Base-by-base conservation (phyloP, 306 rosid species). In the Biancaea sappan region DNA sequence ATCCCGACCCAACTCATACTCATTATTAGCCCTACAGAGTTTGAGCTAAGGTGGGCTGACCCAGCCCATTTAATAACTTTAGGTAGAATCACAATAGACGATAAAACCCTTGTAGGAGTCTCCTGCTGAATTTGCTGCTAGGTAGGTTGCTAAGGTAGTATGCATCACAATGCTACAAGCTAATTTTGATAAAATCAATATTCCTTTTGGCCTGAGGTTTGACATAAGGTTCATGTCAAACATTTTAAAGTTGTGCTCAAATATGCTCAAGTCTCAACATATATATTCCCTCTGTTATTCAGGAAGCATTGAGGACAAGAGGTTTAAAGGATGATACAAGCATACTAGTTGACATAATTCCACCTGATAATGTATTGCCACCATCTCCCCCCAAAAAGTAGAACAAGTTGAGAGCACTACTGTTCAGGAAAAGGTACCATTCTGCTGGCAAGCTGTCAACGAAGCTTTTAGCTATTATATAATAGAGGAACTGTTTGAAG, bases 71-170 rank as follows among this genome's bases (percentile, higher is more conserved):
- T n/a, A n/a, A n/a, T n/a, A n/a, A n/a, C n/a, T n/a, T n/a, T n/a
- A n/a, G n/a, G n/a, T n/a, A n/a, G n/a, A n/a, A n/a, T n/a, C n/a
- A n/a, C n/a, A n/a, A n/a, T n/a, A n/a, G n/a, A n/a, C n/a, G n/a
- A n/a, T n/a, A n/a, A n/a, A n/a, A n/a, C n/a, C n/a, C 89, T 56
- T 89, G 89, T 68, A 86, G 74, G 41, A 91, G 94, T 26, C 66
- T 86, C 91, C 89, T 4, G 91, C 91, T 31, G 91, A 89, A 83
- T 89, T 89, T 58, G 94, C 94, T 66, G 89, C 94, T 59, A 84
- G 80, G 81, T 89, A 86, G 79, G 94, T 89, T 79, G 91, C 86
- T 64, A 89, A 86, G 94, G 94, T 87, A 63, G 59, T 71, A 78
- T 24, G 32, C 66, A 37, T 28, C 43, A 1, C 29, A 44, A 21